Conservation (phyloP, 495 filamentous ascomycete genomes). For the Polyplosphaeria fusca region DNA sequence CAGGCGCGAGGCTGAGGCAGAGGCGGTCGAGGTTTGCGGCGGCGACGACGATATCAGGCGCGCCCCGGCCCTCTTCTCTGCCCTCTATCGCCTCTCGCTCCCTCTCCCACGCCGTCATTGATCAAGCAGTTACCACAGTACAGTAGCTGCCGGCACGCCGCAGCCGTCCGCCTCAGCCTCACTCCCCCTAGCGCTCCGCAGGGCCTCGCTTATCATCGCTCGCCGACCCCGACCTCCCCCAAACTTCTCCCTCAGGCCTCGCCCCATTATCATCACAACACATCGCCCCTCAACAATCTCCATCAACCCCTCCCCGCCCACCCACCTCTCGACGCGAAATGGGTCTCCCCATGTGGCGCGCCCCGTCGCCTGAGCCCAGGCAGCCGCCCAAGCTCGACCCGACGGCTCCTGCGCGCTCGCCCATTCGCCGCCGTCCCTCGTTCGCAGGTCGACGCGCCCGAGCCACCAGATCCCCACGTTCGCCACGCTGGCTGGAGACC, state of each 20-base stretch:
- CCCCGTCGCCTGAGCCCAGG: conserved; percentile 57
- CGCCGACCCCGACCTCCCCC: conserved; percentile 16
- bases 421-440: conserved; percentile 56
- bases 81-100: no score
- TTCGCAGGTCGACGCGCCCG: conserved; percentile 40
- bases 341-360: conserved; percentile 74
- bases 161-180: conserved; percentile 16
- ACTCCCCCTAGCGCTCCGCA: conserved; percentile 16
- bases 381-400: conserved; percentile 54
- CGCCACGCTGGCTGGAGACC: conserved; percentile 11
- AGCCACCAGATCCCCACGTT: conserved; percentile 21
- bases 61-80: no score
- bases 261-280: conserved; percentile 2
- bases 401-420: conserved; percentile 63
- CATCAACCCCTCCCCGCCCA: conserved; percentile 16
- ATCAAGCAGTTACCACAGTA: no score
- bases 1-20: no score
- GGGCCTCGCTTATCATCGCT: conserved; percentile 24
- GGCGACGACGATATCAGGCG: no score
- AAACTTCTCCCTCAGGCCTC: conserved; percentile 16
- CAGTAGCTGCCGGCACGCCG: no score
- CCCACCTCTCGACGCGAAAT: conserved; percentile 47
- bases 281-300: conserved; percentile 7
- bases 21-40: no score
- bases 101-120: no score